A percentile compares a stretch with the other conserved stretches of the same genome.
These are phyloP conservation scores for Botrytis medusae DNA, from an alignment of 2,329 filamentous ascomycete species.

Conservation along the genomic window DNA sequence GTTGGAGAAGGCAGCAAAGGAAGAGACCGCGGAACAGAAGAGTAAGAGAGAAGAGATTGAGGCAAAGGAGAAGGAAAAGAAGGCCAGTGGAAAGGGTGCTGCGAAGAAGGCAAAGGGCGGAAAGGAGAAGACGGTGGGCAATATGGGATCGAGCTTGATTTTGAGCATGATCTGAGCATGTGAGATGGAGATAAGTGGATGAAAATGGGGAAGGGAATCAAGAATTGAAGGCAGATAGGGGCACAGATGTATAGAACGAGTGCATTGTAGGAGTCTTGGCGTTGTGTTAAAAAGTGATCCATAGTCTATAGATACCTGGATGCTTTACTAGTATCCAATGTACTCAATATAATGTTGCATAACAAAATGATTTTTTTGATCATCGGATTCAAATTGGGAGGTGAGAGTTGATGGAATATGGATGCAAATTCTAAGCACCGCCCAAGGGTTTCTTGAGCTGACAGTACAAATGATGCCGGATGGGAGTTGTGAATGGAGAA, in stretches of 20 bases:
- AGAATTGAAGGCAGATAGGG: not conserved
- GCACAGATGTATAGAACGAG: not conserved
- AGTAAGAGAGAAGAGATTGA: constrained; percentile 47
- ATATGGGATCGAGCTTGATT: constrained; percentile 61
- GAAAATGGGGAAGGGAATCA: not conserved
- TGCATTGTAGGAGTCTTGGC: constrained; percentile 15
- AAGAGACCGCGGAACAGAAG: constrained; percentile 56
- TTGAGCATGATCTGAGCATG: constrained; percentile 52
- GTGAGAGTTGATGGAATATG: not conserved
- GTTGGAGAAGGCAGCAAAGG: constrained; percentile 65
- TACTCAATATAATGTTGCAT: constrained; percentile 18
- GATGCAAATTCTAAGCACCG: not conserved
- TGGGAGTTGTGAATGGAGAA: not conserved
- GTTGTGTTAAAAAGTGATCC: constrained; percentile 8
- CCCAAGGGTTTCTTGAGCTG: not conserved
- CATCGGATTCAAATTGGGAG: not conserved
- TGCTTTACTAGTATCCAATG: constrained; percentile 6
- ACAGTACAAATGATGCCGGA: not conserved
- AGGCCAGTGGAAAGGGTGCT: constrained; percentile 42
- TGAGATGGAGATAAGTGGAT: not conserved
- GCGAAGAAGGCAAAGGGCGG: constrained; percentile 47
- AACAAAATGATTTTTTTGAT: not conserved
- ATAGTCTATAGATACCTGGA: constrained; percentile 12
- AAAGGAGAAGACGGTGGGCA: constrained; percentile 52
- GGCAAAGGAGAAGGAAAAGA: constrained; percentile 42